A percentile compares a stretch with the other conserved stretches of the same genome.
phyloP scores from a whole-genome alignment of 371 early-diverging fungal genomes.

The Parasitella parasitica region DNA sequence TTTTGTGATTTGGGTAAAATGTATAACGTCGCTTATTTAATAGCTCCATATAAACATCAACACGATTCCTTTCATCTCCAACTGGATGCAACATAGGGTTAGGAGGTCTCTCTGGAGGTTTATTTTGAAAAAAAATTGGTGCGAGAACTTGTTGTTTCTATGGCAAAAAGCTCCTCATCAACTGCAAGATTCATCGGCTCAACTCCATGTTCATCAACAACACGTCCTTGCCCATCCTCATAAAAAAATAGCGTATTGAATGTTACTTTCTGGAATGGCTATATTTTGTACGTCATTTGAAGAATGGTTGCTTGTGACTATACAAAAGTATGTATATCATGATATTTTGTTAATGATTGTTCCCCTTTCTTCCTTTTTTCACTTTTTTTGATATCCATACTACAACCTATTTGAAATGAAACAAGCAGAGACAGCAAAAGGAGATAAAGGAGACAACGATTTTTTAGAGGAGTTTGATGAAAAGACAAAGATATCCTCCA shows the following conservation, averaged over 20 bases:
- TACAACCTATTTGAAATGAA: background rate
- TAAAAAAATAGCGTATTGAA: conserved; percentile 12
- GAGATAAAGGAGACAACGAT: conserved; percentile 4
- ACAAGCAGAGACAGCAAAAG: background rate
- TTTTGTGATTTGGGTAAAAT: conserved; percentile 21
- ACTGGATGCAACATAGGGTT: conserved; percentile 2
- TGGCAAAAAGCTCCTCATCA: conserved; percentile 19
- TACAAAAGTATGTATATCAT: background rate
- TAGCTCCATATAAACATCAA: conserved; percentile 15
- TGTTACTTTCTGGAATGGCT: too few species aligned
- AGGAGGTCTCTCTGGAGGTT: conserved; percentile 3
- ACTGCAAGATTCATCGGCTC: conserved; percentile 24
- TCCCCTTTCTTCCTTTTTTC: background rate
- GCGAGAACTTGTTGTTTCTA: conserved; percentile 14
- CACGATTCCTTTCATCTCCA: background rate
- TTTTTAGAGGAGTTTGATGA: conserved; percentile 30
- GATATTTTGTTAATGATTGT: background rate
- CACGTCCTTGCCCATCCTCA: conserved; percentile 16
- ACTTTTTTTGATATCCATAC: background rate
- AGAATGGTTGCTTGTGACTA: background rate
- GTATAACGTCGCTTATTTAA: conserved; percentile 20
- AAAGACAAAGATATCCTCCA: conserved; percentile 12
- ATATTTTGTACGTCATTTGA: background rate
- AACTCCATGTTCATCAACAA: conserved; percentile 20
- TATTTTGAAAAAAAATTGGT: background rate